Conservation (phyloP, 2,329 filamentous ascomycete species). For the Tolypocladium inflatum region DNA sequence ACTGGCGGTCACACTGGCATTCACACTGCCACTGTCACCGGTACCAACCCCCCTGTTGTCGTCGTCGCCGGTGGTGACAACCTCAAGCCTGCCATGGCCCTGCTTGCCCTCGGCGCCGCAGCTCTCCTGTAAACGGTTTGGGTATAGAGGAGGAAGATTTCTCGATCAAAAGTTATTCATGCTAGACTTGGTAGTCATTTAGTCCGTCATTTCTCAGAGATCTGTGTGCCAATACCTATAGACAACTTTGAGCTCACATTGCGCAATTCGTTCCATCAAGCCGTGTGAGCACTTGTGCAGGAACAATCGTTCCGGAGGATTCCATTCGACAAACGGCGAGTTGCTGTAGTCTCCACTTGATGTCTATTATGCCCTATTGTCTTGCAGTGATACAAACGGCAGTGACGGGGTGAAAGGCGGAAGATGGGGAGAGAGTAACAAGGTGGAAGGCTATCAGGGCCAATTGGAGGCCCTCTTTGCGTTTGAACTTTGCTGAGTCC, state of each 20-base stretch:
- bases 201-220: not conserved
- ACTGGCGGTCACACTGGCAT: too few relatives aligned
- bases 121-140: constrained; percentile 12
- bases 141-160: not conserved
- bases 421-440: too few relatives aligned
- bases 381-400: too few relatives aligned
- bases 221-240: not conserved
- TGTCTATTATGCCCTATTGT: too few relatives aligned
- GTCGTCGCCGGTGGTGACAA: constrained; percentile 11
- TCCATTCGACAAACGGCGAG: too few relatives aligned
- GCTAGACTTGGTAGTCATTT: not conserved
- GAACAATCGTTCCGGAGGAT: not conserved
- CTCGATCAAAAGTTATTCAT: not conserved
- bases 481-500: too few relatives aligned
- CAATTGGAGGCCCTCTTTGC: not conserved
- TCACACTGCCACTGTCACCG: constrained; percentile 1
- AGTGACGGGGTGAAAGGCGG: too few relatives aligned
- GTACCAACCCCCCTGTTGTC: constrained; percentile 1
- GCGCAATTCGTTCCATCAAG: not conserved
- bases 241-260: not conserved
- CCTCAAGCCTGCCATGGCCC: constrained; percentile 10
- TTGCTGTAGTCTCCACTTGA: too few relatives aligned
- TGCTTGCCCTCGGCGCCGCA: constrained; percentile 14
- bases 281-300: not conserved
- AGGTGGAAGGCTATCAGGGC: not conserved